Percentiles rank a stretch among this genome's conserved stretches.
Conservation (phyloP, 73 alveolate genomes). For the Blepharisma stoltei region DNA sequence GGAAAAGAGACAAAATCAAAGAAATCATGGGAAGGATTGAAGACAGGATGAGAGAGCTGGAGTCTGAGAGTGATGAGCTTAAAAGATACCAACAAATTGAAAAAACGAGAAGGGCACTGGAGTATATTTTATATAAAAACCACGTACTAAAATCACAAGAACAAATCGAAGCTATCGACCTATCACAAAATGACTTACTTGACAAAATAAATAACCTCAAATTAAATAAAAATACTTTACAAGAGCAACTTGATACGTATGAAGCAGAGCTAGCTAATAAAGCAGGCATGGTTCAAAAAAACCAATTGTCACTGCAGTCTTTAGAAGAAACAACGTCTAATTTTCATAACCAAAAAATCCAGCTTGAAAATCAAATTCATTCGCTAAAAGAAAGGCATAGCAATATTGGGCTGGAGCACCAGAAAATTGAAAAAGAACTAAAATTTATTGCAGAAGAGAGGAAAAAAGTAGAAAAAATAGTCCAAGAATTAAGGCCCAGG, state of each 20-base stretch:
- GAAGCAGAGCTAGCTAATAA: slow-evolving; percentile 41
- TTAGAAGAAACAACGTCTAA: slow-evolving; percentile 31
- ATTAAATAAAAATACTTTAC: slow-evolving; percentile 37
- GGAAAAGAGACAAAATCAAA: slow-evolving; percentile 55
- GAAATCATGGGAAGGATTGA: slow-evolving; percentile 50
- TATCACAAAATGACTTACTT: slow-evolving; percentile 43
- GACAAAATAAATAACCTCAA: slow-evolving; percentile 48
- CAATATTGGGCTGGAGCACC: slow-evolving; percentile 45
- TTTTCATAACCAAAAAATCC: slow-evolving; percentile 3
- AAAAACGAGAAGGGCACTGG: slow-evolving; percentile 60
- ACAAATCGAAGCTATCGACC: slow-evolving; percentile 46
- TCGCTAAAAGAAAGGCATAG: slow-evolving; percentile 48
- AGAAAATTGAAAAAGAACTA: slow-evolving; percentile 43
- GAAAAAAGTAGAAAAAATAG: slow-evolving; percentile 31
- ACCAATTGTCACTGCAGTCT: slow-evolving; percentile 37
- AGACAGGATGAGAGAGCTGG: slow-evolving; percentile 54
- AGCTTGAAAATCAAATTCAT: slow-evolving; percentile 43
- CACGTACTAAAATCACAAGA: slow-evolving; percentile 52
- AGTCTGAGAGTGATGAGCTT: slow-evolving; percentile 62
- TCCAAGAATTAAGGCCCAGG: slow-evolving; percentile 16
- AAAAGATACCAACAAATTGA: slow-evolving; percentile 54
- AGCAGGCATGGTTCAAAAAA: slow-evolving; percentile 38
- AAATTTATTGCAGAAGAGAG: slow-evolving; percentile 24
- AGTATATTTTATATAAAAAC: slow-evolving; percentile 54
- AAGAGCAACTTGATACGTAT: slow-evolving; percentile 48